Evolutionary conservation across 176 grass and related monocot genomes (phyloP).

Genomic region (Dendrocalamus sinicus): DNA sequence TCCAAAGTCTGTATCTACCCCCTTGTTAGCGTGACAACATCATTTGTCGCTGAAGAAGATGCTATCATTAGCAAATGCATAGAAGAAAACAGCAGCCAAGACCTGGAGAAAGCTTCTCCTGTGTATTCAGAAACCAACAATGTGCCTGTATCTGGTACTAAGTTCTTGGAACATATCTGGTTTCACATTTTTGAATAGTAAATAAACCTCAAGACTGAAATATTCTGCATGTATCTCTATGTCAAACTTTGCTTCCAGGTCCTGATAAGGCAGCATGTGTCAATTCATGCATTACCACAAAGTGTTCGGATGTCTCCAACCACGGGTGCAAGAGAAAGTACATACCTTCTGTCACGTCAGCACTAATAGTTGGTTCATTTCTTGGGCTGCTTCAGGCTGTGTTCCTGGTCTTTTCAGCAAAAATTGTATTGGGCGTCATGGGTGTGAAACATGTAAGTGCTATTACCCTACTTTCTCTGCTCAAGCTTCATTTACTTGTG

Average conservation of each 20-base stretch:
- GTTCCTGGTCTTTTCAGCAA: conserved; percentile 78
- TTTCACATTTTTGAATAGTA: background rate
- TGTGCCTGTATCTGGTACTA: conserved; percentile 45
- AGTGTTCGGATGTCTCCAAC: conserved; percentile 44
- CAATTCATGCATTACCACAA: conserved; percentile 42
- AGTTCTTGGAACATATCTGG: conserved; percentile 19
- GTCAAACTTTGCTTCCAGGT: conserved; percentile 48
- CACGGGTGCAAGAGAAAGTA: conserved; percentile 66
- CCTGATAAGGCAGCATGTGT: conserved; percentile 50
- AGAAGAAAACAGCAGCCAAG: conserved; percentile 57
- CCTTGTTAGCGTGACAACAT: conserved; percentile 93
- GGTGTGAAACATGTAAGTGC: conserved; percentile 74
- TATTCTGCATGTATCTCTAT: background rate
- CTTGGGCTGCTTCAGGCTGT: conserved; percentile 85
- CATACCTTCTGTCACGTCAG: conserved; percentile 93
- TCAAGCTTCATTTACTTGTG: background rate
- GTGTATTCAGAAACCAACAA: conserved; percentile 41
- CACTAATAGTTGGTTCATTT: conserved; percentile 77
- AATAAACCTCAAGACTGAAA: background rate
- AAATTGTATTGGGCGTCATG: conserved; percentile 75
- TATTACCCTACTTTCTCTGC: conserved; percentile 14
- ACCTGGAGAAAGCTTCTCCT: conserved; percentile 69
- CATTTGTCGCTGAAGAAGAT: conserved; percentile 98
- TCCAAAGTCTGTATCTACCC: conserved; percentile 97
- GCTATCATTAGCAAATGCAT: conserved; percentile 72